Evolutionary conservation across 768 basidiomycete species (phyloP).

Genomic region (Lyophyllum atratum): DNA sequence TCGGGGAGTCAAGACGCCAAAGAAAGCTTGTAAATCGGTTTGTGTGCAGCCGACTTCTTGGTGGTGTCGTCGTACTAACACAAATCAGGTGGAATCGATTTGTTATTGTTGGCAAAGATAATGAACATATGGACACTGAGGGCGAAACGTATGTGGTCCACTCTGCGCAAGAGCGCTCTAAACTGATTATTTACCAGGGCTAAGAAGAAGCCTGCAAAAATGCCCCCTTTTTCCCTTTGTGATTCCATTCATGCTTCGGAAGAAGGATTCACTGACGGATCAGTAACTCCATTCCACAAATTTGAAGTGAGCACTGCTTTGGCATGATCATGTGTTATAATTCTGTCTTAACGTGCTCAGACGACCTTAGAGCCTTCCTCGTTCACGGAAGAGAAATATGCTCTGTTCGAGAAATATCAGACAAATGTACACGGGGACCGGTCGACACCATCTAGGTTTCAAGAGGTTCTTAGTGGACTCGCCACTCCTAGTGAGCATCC

Average conservation of each 20-base stretch:
- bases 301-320: conserved; percentile 54
- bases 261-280: conserved; percentile 28
- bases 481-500: conserved; percentile 61
- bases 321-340: not conserved
- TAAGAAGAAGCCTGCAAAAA: conserved; percentile 18
- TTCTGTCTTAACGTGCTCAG: conserved; percentile 39
- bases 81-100: conserved; percentile 70
- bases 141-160: conserved; percentile 9
- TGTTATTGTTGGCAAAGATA: conserved; percentile 47
- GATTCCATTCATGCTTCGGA: conserved; percentile 62
- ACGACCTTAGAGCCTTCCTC: conserved; percentile 75
- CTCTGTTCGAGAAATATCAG: conserved; percentile 79
- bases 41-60: conserved; percentile 7
- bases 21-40: conserved; percentile 75
- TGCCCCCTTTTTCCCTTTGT: conserved; percentile 41
- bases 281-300: conserved; percentile 40
- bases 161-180: not conserved
- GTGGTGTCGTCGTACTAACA: not conserved
- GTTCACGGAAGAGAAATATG: conserved; percentile 80
- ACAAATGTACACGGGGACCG: conserved; percentile 73
- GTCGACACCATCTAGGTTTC: conserved; percentile 55
- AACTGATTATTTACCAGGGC: not conserved
- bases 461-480: conserved; percentile 76
- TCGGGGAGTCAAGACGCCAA: conserved; percentile 73
- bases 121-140: conserved; percentile 29